Conservation (phyloP, 2,329 filamentous ascomycete species). For the Phyllosticta capitalensis region DNA sequence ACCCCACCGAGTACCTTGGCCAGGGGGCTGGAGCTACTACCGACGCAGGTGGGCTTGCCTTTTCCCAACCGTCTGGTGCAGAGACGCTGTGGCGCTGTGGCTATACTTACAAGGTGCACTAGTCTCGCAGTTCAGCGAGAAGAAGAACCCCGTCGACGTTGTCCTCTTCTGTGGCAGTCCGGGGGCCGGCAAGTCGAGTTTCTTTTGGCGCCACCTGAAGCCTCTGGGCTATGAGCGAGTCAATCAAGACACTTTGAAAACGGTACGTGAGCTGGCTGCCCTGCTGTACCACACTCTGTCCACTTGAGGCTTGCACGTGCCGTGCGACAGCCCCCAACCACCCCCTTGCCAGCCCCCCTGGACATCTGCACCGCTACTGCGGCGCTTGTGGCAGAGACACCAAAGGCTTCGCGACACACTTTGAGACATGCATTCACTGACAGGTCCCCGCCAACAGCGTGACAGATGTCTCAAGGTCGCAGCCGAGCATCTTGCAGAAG, state of each 20-base stretch:
- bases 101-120: not conserved
- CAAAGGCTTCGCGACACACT: not conserved
- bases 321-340: slow-evolving; percentile 2
- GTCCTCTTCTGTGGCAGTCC: slow-evolving; percentile 84
- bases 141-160: slow-evolving; percentile 59
- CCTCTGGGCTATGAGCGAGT: slow-evolving; percentile 73
- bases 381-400: not conserved
- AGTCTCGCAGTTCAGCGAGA: slow-evolving; percentile 38
- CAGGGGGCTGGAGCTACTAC: slow-evolving; percentile 17
- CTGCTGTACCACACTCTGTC: slow-evolving; percentile 11
- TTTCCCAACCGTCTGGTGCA: not conserved
- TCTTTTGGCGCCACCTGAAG: slow-evolving; percentile 69
- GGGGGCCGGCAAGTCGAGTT: slow-evolving; percentile 84
- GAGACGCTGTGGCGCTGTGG: not conserved
- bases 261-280: slow-evolving; percentile 33
- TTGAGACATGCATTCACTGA: slow-evolving; percentile 21
- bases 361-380: not conserved
- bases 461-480: slow-evolving; percentile 64
- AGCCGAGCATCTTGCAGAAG: slow-evolving; percentile 51
- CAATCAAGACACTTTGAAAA: slow-evolving; percentile 85
- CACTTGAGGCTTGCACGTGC: slow-evolving; percentile 16
- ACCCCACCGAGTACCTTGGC: slow-evolving; percentile 50
- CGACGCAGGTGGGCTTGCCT: slow-evolving; percentile 24
- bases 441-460: slow-evolving; percentile 32
- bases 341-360: not conserved